Evolutionary conservation across 305 asterid species (phyloP).

Genomic region (Fraxinus latifolia): DNA sequence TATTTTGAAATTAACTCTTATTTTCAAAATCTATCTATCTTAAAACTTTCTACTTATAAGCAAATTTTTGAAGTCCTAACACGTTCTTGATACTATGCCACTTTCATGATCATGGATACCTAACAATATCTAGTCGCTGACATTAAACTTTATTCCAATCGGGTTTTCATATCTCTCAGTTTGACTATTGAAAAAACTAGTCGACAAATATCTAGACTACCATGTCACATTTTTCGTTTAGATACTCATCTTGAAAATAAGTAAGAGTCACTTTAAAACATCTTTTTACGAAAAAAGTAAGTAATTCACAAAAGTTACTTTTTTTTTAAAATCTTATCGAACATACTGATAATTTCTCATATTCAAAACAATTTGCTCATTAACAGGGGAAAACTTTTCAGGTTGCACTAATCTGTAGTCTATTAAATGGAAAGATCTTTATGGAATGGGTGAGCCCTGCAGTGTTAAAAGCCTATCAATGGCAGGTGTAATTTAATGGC

Average conservation of each 20-base stretch:
- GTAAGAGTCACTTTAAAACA: not conserved
- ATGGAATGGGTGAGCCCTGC: conserved; percentile 99
- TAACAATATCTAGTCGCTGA: not conserved
- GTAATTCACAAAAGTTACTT: not conserved
- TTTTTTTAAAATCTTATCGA: not conserved
- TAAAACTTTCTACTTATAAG: not conserved
- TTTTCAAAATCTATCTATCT: not conserved
- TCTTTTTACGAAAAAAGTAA: not conserved
- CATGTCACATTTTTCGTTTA: not conserved
- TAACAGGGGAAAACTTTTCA: conserved; percentile 27
- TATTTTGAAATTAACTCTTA: not conserved
- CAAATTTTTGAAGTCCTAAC: not conserved
- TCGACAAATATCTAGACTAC: not conserved
- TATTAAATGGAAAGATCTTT: conserved; percentile 82
- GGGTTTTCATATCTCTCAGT: not conserved
- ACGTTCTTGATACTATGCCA: conserved; percentile 5
- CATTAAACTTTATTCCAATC: too few relatives aligned
- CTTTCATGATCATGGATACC: conserved; percentile 16
- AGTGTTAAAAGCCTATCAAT: conserved; percentile 82
- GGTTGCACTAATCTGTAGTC: conserved; percentile 79
- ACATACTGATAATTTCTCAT: not conserved
- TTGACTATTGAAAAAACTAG: not conserved
- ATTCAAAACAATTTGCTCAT: not conserved
- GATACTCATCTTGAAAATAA: not conserved
- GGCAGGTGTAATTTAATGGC: conserved; percentile 57